phyloP scores from a whole-genome alignment of 768 basidiomycete species.

The Tylopilus felleus region DNA sequence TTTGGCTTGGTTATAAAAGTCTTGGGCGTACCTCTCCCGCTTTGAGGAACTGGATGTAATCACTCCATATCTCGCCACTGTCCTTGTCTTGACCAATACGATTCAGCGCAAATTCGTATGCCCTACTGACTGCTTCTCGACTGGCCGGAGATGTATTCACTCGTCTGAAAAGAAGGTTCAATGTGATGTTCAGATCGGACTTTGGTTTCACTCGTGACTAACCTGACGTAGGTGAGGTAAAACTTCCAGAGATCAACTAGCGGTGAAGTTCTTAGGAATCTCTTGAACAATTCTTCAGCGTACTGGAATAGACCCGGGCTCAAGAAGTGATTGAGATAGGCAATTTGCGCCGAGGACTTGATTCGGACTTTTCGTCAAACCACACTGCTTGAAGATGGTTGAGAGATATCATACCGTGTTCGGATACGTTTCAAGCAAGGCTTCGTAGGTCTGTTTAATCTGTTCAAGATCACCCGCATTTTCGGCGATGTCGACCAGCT shows the following conservation, averaged over 20 bases:
- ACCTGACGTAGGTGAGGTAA: conserved; percentile 92
- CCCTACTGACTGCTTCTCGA: conserved; percentile 76
- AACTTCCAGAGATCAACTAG: conserved; percentile 90
- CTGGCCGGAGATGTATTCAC: conserved; percentile 63
- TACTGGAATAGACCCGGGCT: conserved; percentile 62
- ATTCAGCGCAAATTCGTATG: conserved; percentile 90
- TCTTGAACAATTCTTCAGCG: conserved; percentile 87
- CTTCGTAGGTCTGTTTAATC: conserved; percentile 80
- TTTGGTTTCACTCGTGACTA: conserved; percentile 31
- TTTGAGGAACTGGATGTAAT: conserved; percentile 88
- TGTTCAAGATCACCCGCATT: conserved; percentile 72
- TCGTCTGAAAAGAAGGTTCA: conserved; percentile 44
- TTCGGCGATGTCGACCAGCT: conserved; percentile 75
- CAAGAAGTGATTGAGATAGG: conserved; percentile 77
- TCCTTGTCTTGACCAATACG: conserved; percentile 91
- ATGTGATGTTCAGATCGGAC: conserved; percentile 4
- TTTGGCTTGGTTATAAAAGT: neutral
- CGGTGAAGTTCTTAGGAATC: conserved; percentile 80
- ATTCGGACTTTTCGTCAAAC: conserved; percentile 23
- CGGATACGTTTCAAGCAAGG: conserved; percentile 79
- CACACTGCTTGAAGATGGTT: conserved; percentile 23
- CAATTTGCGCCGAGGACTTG: conserved; percentile 80
- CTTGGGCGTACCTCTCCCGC: conserved; percentile 61
- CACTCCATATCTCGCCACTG: conserved; percentile 88
- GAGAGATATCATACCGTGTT: conserved; percentile 72